These are phyloP conservation scores for Adansonia madagascariensis DNA, from an alignment of 441 rosid species.

Conservation along the genomic window DNA sequence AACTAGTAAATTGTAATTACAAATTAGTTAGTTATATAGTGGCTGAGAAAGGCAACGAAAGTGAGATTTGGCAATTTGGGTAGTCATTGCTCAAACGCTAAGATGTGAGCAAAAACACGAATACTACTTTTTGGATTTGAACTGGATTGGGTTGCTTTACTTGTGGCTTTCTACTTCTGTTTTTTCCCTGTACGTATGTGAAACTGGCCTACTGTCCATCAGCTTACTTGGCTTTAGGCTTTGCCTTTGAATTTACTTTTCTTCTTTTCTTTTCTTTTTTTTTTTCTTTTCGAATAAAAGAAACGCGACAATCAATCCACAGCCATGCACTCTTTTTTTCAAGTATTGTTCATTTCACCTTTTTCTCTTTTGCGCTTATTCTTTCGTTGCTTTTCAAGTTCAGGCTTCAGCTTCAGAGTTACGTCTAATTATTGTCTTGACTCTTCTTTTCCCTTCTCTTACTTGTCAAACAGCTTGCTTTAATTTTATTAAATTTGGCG, in stretches of 20 bases:
- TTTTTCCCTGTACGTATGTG: background rate
- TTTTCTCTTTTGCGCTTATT: no score
- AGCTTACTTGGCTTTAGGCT: background rate
- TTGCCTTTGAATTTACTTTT: no score
- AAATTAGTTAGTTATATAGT: background rate
- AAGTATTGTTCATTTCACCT: no score
- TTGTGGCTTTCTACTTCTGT: background rate
- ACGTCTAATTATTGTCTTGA: background rate
- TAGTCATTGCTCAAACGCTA: background rate
- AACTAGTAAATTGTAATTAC: background rate
- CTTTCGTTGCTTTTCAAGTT: no score
- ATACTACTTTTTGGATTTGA: background rate
- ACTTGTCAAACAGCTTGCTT: no score
- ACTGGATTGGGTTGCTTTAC: background rate
- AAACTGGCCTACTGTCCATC: background rate
- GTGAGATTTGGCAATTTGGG: background rate
- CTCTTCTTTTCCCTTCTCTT: background rate
- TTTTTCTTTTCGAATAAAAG: background rate
- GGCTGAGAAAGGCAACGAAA: constrained; percentile 24
- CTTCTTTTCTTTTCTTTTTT: no score
- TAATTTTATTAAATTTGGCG: no score
- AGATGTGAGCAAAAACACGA: background rate
- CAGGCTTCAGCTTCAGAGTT: no score
- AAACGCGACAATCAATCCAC: background rate
- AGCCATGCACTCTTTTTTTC: no score